A percentile compares a stretch with the other conserved stretches of the same genome.
phyloP scores from a whole-genome alignment of 805 yeast genomes.

The Suhomyces canberraensis region DNA sequence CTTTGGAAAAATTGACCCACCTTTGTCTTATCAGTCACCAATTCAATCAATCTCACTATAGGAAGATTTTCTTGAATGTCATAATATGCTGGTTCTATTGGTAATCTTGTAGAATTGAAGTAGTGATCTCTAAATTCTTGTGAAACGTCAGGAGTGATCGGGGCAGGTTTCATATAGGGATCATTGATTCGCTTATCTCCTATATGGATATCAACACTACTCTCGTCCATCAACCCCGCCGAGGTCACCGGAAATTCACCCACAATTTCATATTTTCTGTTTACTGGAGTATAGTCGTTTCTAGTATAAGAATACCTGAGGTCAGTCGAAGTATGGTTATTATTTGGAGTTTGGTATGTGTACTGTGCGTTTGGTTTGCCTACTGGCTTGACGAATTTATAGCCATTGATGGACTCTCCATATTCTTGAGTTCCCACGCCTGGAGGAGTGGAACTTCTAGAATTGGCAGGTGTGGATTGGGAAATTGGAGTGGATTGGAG shows the following conservation, averaged over 20 bases:
- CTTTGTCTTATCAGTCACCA: slow-evolving; percentile 20
- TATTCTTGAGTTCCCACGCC: slow-evolving; percentile 18
- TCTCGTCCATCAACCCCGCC: slow-evolving; percentile 35
- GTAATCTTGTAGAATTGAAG: slow-evolving; percentile 6
- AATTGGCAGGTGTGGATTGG: slow-evolving; percentile 42
- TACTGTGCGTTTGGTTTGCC: slow-evolving; percentile 15
- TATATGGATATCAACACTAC: slow-evolving; percentile 27
- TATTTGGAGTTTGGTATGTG: slow-evolving; percentile 17
- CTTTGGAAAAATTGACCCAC: slow-evolving; percentile 26
- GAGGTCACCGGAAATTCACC: slow-evolving; percentile 32
- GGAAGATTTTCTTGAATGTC: slow-evolving; percentile 7
- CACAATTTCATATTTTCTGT: slow-evolving; percentile 21
- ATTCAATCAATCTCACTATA: slow-evolving; percentile 10
- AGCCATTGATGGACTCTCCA: slow-evolving; percentile 42
- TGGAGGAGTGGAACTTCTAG: slow-evolving; percentile 34
- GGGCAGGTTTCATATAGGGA: slow-evolving; percentile 19
- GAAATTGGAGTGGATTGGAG: slow-evolving; percentile 35
- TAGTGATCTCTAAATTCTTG: slow-evolving; percentile 4
- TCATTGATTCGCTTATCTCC: slow-evolving; percentile 39
- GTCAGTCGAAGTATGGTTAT: slow-evolving; percentile 3
- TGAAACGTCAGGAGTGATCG: not conserved
- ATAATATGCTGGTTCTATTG: slow-evolving; percentile 10
- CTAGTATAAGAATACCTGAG: slow-evolving; percentile 11
- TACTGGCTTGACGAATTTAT: slow-evolving; percentile 36
- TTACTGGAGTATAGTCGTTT: slow-evolving; percentile 9